These are phyloP conservation scores for Rugonectria rugulosa DNA, from an alignment of 2,329 filamentous ascomycete species.

Conservation along the genomic window DNA sequence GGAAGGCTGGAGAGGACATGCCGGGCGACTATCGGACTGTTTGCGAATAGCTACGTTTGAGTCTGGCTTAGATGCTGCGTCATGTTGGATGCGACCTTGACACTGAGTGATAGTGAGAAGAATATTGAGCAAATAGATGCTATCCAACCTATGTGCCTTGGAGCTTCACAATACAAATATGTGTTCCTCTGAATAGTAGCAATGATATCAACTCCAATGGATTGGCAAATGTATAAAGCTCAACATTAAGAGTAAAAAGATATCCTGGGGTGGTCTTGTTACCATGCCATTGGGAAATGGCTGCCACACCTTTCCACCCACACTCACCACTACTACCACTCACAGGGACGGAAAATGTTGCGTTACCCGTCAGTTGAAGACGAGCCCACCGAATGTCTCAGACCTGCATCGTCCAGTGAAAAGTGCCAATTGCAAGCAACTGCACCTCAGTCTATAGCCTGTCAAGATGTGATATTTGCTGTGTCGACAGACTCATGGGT, in stretches of 20 bases:
- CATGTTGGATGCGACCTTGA: background rate
- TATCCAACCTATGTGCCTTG: no score
- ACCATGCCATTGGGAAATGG: constrained; percentile 11
- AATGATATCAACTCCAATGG: no score
- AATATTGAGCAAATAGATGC: background rate
- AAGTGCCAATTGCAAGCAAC: constrained; percentile 17
- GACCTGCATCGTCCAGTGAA: constrained; percentile 7
- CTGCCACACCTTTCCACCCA: constrained; percentile 2
- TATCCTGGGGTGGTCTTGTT: background rate
- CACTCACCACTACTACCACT: constrained; percentile 1
- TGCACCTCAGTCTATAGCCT: background rate
- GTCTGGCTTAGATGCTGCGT: background rate
- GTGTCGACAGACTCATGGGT: background rate
- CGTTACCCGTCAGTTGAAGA: constrained; percentile 12
- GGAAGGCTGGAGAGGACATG: background rate
- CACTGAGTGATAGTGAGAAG: background rate
- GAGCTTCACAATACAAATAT: background rate
- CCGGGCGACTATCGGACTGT: background rate
- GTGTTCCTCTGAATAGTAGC: no score
- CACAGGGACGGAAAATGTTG: background rate
- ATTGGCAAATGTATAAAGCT: background rate
- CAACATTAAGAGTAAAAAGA: constrained; percentile 4
- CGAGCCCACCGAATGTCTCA: constrained; percentile 7
- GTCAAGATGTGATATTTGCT: no score
- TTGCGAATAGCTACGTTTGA: background rate